These are phyloP conservation scores for Panaeolus papilionaceus DNA, from an alignment of 768 basidiomycete genomes.

Conservation along the genomic window DNA sequence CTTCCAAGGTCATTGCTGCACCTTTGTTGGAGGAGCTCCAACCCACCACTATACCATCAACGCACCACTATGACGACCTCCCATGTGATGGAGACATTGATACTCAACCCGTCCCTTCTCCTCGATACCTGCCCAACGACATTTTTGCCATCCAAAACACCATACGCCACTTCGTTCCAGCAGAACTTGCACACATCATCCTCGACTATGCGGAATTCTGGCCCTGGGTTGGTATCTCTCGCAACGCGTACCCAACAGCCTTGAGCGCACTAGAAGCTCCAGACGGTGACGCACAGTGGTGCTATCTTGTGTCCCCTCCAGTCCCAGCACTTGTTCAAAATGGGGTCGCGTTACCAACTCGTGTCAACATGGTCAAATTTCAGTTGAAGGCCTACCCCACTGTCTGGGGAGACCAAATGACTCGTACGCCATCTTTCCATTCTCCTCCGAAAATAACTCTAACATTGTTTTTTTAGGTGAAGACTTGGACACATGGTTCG, in stretches of 20 bases:
- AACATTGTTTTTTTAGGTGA: constrained; percentile 7
- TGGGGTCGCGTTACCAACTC: constrained; percentile 26
- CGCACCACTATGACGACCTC: constrained; percentile 25
- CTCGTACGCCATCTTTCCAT: background rate
- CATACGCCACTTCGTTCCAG: constrained; percentile 28
- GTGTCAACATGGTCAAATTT: constrained; percentile 32
- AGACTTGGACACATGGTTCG: constrained; percentile 31
- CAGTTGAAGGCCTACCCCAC: constrained; percentile 31
- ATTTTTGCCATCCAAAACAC: constrained; percentile 25
- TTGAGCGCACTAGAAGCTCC: constrained; percentile 31
- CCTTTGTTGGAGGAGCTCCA: background rate
- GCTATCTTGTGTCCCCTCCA: constrained; percentile 31
- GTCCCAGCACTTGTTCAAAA: constrained; percentile 27
- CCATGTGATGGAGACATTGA: constrained; percentile 31
- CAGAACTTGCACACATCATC: constrained; percentile 32
- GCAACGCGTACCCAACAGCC: constrained; percentile 30
- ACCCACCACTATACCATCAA: background rate
- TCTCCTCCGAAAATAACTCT: background rate
- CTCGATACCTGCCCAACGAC: constrained; percentile 25
- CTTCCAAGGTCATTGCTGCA: background rate
- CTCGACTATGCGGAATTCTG: constrained; percentile 34
- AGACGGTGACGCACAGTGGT: constrained; percentile 34
- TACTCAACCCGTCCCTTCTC: constrained; percentile 21
- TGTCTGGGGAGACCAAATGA: constrained; percentile 26
- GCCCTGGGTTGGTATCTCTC: constrained; percentile 29